Conservation (phyloP, 129 eudicot species). For the Flaveria sonorensis region DNA sequence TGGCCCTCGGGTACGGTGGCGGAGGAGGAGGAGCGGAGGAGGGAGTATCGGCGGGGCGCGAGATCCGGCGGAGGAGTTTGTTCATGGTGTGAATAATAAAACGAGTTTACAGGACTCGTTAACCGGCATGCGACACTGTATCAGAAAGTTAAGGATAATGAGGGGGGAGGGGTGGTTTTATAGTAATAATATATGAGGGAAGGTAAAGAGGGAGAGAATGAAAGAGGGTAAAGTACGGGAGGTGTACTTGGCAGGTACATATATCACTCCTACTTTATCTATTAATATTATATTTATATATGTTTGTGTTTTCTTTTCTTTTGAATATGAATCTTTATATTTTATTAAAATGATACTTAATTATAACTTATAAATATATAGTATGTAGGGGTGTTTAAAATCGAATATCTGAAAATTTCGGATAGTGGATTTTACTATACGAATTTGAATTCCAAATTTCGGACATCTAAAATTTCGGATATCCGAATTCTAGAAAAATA, state of each 20-base stretch:
- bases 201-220: conserved; percentile 17
- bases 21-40: conserved; percentile 23
- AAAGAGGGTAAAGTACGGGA: conserved; percentile 19
- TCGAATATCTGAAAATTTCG: too few relatives aligned
- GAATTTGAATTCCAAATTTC: too few relatives aligned
- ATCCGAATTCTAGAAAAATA: too few relatives aligned
- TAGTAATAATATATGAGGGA: not conserved
- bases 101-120: too few relatives aligned
- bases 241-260: conserved; percentile 32
- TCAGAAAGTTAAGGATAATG: not conserved
- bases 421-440: too few relatives aligned
- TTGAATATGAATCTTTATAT: too few relatives aligned
- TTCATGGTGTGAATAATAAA: conserved; percentile 38
- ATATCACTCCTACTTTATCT: conserved; percentile 14
- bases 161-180: not conserved
- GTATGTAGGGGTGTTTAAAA: too few relatives aligned
- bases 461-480: too few relatives aligned
- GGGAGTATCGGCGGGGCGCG: conserved; percentile 31
- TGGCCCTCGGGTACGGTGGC: conserved; percentile 64
- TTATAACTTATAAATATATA: too few relatives aligned
- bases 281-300: not conserved
- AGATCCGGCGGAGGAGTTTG: conserved; percentile 60
- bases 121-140: too few relatives aligned
- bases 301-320: too few relatives aligned
- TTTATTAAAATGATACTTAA: too few relatives aligned